Evolutionary conservation across 2,329 filamentous ascomycete species (phyloP).

Genomic region (Dactylellina cionopaga): DNA sequence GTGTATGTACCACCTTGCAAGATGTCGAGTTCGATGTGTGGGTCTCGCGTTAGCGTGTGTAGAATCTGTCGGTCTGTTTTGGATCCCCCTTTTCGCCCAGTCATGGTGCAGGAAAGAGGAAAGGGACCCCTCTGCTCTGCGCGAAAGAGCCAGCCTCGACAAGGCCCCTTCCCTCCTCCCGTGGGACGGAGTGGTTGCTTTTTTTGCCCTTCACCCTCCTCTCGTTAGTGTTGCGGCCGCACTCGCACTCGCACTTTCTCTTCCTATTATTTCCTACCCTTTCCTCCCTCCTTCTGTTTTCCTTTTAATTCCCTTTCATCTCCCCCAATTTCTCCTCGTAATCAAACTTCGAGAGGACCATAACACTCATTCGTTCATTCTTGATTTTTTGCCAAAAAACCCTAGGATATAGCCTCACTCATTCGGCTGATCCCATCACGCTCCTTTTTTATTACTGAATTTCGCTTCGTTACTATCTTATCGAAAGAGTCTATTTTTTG

Average conservation of each 20-base stretch:
- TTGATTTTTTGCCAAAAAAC: slow-evolving; percentile 53
- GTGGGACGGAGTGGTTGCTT: slow-evolving; percentile 43
- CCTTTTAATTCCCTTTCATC: slow-evolving; percentile 53
- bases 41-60: slow-evolving; percentile 44
- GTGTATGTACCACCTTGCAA: slow-evolving; percentile 50
- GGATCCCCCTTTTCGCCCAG: slow-evolving; percentile 53
- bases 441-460: slow-evolving; percentile 56
- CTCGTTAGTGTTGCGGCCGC: slow-evolving; percentile 15
- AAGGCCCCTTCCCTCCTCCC: slow-evolving; percentile 52
- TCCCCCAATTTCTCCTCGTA: slow-evolving; percentile 54
- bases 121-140: slow-evolving; percentile 30
- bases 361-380: slow-evolving; percentile 53
- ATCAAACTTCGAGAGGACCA: slow-evolving; percentile 53
- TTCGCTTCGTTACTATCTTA: slow-evolving; percentile 53
- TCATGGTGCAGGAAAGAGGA: slow-evolving; percentile 29
- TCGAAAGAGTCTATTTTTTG: slow-evolving; percentile 42
- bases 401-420: slow-evolving; percentile 57
- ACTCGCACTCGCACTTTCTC: slow-evolving; percentile 22
- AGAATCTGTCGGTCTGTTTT: slow-evolving; percentile 52
- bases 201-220: slow-evolving; percentile 20
- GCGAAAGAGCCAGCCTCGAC: slow-evolving; percentile 43
- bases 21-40: slow-evolving; percentile 42
- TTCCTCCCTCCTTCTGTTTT: slow-evolving; percentile 52
- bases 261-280: slow-evolving; percentile 49
- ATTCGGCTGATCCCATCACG: slow-evolving; percentile 58